These are phyloP conservation scores for Ophiocordyceps australis DNA, from an alignment of 2,329 filamentous ascomycete species.

Conservation along the genomic window DNA sequence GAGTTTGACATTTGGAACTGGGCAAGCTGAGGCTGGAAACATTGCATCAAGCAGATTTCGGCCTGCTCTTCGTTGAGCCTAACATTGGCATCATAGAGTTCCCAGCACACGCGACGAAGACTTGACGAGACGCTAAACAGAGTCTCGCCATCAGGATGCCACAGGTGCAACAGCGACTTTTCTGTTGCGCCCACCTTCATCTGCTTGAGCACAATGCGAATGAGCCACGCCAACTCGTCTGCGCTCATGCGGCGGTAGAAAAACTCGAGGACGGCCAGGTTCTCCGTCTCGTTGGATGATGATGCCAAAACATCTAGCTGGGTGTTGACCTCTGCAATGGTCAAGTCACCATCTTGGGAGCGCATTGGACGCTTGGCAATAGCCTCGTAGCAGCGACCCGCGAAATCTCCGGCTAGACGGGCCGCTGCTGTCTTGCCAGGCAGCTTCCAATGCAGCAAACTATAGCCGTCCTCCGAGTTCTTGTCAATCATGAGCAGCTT, in stretches of 20 bases:
- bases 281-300: conserved; percentile 65
- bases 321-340: conserved; percentile 77
- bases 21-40: conserved; percentile 89
- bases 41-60: conserved; percentile 72
- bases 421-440: conserved; percentile 49
- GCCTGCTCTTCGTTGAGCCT: conserved; percentile 59
- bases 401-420: conserved; percentile 74
- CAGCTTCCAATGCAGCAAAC: conserved; percentile 79
- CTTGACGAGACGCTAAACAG: conserved; percentile 86
- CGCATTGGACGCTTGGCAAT: conserved; percentile 69
- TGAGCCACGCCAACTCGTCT: conserved; percentile 84
- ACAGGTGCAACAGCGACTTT: conserved; percentile 69
- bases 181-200: conserved; percentile 65
- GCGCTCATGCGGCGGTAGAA: conserved; percentile 89
- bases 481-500: conserved; percentile 85
- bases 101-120: conserved; percentile 84
- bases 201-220: conserved; percentile 77
- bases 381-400: conserved; percentile 73
- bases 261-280: conserved; percentile 59
- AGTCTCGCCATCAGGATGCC: conserved; percentile 61
- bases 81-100: conserved; percentile 56
- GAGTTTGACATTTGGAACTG: conserved; percentile 70
- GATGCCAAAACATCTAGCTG: conserved; percentile 62
- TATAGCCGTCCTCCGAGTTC: conserved; percentile 75
- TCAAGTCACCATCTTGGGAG: conserved; percentile 57